Conservation (phyloP, 495 filamentous ascomycete species). For the Lepidopterella palustris region DNA sequence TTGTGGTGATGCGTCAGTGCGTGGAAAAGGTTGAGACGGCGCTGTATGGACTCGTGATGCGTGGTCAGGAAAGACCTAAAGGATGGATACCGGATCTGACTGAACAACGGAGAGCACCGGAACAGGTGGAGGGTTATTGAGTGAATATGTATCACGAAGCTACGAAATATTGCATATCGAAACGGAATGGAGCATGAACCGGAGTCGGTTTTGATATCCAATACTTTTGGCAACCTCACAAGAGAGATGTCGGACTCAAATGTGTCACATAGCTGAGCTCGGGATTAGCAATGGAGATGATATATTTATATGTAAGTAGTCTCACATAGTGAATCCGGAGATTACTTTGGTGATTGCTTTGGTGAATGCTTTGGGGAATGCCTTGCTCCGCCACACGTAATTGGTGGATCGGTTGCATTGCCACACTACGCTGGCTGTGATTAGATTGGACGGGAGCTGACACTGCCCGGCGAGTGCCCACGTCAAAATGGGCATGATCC, state of each 20-base stretch:
- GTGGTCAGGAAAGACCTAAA: slow-evolving; percentile 80
- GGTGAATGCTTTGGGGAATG: no score
- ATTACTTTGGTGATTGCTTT: no score
- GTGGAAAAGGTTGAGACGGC: slow-evolving; percentile 92
- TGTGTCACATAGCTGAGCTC: no score
- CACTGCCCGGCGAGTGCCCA: not conserved
- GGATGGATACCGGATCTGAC: slow-evolving; percentile 86
- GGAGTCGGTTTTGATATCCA: no score
- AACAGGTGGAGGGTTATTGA: slow-evolving; percentile 25
- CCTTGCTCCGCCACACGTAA: no score
- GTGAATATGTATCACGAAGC: not conserved
- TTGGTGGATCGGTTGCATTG: no score
- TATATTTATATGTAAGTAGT: no score
- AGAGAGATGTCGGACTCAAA: no score
- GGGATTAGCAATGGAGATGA: no score
- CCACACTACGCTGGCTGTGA: not conserved
- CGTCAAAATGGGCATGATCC: not conserved
- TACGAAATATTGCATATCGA: not conserved
- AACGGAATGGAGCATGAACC: no score
- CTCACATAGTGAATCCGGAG: no score
- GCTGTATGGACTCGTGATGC: slow-evolving; percentile 75
- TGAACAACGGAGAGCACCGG: slow-evolving; percentile 27
- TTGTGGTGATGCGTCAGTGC: slow-evolving; percentile 75
- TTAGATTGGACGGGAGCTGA: not conserved
- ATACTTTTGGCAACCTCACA: no score